Percentiles rank a stretch among this genome's conserved stretches.
phyloP scores from a whole-genome alignment of 805 yeast genomes.

The Myxozyma monticola region DNA sequence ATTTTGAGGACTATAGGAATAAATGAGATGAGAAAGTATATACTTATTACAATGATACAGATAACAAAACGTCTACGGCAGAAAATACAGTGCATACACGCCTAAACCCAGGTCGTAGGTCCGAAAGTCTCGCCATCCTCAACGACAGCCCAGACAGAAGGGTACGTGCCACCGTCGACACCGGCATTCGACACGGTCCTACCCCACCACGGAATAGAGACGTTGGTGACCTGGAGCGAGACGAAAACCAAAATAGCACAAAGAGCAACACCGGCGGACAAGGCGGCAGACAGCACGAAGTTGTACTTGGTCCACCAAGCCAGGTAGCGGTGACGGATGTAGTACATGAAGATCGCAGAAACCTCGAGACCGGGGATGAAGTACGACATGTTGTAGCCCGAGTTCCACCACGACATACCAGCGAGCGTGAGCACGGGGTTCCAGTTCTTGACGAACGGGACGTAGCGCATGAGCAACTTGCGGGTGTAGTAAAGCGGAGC shows the following conservation, averaged over 20 bases:
- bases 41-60: no score
- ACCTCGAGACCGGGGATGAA: constrained; percentile 26
- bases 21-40: no score
- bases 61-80: no score
- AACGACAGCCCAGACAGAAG: constrained; percentile 26
- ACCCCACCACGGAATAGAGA: constrained; percentile 65
- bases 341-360: constrained; percentile 42
- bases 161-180: constrained; percentile 28
- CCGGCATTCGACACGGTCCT: constrained; percentile 41
- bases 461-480: neutral
- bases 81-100: no score
- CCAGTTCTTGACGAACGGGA: constrained; percentile 15
- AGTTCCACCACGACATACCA: constrained; percentile 16
- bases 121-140: constrained; percentile 38
- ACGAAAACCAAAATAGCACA: constrained; percentile 60
- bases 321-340: constrained; percentile 50
- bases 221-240: constrained; percentile 48
- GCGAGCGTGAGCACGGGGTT: constrained; percentile 19
- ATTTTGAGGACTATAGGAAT: no score
- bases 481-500: constrained; percentile 17
- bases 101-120: constrained; percentile 31
- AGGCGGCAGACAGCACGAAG: constrained; percentile 55
- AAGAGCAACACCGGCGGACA: constrained; percentile 64
- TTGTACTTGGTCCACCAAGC: no score
- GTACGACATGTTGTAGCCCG: constrained; percentile 22